These are phyloP conservation scores for Beauveria brongniartii DNA, from an alignment of 2,329 filamentous ascomycete species.

Conservation along the genomic window DNA sequence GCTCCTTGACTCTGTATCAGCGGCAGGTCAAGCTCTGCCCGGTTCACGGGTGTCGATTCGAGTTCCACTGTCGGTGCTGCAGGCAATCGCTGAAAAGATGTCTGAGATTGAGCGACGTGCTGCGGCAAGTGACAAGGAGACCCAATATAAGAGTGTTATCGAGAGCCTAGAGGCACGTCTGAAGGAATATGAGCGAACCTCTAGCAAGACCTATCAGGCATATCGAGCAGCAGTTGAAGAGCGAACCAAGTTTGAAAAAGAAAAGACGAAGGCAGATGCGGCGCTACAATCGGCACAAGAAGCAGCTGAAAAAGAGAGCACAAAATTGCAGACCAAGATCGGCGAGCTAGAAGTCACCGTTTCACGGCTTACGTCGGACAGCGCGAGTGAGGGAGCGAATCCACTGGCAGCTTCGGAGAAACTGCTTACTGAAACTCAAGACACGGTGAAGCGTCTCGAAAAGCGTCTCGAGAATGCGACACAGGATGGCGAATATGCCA, in stretches of 20 bases:
- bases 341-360: slow-evolving; percentile 28
- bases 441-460: slow-evolving; percentile 33
- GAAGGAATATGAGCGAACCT: slow-evolving; percentile 36
- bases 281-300: slow-evolving; percentile 22
- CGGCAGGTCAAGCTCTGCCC: slow-evolving; percentile 11
- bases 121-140: slow-evolving; percentile 22
- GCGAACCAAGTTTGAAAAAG: slow-evolving; percentile 37
- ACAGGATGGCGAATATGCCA: slow-evolving; percentile 47
- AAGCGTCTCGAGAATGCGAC: slow-evolving; percentile 32
- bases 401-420: slow-evolving; percentile 21
- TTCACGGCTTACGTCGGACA: slow-evolving; percentile 20
- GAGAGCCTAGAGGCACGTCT: slow-evolving; percentile 36
- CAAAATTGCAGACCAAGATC: slow-evolving; percentile 29
- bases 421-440: slow-evolving; percentile 28
- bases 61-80: slow-evolving; percentile 27
- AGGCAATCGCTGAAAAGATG: slow-evolving; percentile 29
- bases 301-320: slow-evolving; percentile 25
- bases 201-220: slow-evolving; percentile 36
- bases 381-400: slow-evolving; percentile 17
- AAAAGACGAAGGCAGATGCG: slow-evolving; percentile 33
- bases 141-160: slow-evolving; percentile 33
- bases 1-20: slow-evolving; percentile 19
- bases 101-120: slow-evolving; percentile 23
- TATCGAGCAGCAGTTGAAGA: slow-evolving; percentile 45
- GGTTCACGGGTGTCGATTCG: slow-evolving; percentile 18